Percentiles rank a stretch among this genome's conserved stretches.
These are phyloP conservation scores for Halophytophthora polymorphica DNA, from an alignment of 352 stramenopile species.

Conservation along the genomic window DNA sequence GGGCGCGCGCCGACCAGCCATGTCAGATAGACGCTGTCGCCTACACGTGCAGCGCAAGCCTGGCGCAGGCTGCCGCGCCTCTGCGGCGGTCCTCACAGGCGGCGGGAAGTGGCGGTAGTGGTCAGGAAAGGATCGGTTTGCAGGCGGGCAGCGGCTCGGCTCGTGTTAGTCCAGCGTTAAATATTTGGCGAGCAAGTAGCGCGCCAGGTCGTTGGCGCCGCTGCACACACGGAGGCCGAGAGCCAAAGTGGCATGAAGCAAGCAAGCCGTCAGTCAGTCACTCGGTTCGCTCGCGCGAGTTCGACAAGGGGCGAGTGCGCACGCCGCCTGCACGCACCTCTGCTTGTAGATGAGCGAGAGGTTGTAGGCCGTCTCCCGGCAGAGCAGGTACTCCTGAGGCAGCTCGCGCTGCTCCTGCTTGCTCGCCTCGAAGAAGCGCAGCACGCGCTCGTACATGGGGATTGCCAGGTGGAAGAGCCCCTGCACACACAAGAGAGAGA, in stretches of 20 bases:
- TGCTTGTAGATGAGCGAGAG: constrained; percentile 87
- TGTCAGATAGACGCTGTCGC: no score
- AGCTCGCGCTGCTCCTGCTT: constrained; percentile 46
- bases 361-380: constrained; percentile 85
- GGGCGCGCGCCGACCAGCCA: no score
- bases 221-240: constrained; percentile 20
- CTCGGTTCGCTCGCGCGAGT: neutral
- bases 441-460: constrained; percentile 84
- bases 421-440: constrained; percentile 72
- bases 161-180: constrained; percentile 74
- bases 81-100: no score
- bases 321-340: constrained; percentile 40
- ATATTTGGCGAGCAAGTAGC: constrained; percentile 80
- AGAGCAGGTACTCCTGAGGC: constrained; percentile 67
- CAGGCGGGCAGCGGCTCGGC: no score
- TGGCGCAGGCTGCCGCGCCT: no score
- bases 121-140: no score
- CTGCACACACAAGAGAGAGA: constrained; percentile 29
- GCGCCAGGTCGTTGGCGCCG: constrained; percentile 69
- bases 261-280: neutral
- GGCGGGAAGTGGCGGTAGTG: no score
- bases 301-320: neutral
- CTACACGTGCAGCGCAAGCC: no score
- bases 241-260: constrained; percentile 1
- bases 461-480: constrained; percentile 85